These are phyloP conservation scores for Cercospora berteroae DNA, from an alignment of 2,329 filamentous ascomycete species.

Conservation along the genomic window DNA sequence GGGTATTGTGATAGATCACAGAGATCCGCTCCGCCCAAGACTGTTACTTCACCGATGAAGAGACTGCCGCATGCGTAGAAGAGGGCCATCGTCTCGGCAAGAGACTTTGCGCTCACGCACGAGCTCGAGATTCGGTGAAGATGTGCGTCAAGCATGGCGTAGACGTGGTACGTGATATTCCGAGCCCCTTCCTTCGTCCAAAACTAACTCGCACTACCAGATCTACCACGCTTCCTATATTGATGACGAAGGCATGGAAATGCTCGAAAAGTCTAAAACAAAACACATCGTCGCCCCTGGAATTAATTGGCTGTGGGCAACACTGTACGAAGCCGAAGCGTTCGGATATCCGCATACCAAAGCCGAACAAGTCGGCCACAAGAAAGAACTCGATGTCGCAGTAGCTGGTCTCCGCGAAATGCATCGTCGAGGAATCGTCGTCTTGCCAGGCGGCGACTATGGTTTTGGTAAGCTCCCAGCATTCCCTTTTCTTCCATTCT, in stretches of 20 bases:
- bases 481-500: not conserved
- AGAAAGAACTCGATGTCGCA: constrained; percentile 44
- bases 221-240: constrained; percentile 51
- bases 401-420: constrained; percentile 46
- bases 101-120: constrained; percentile 42
- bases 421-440: constrained; percentile 46
- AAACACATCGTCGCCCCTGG: constrained; percentile 46
- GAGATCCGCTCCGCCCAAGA: constrained; percentile 41
- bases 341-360: constrained; percentile 46
- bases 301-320: constrained; percentile 47
- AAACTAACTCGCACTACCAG: not conserved
- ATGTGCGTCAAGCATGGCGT: constrained; percentile 48
- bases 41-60: constrained; percentile 49
- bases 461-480: constrained; percentile 38
- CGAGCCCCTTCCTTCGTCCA: not conserved
- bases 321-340: constrained; percentile 40
- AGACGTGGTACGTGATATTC: constrained; percentile 48
- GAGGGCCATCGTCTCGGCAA: constrained; percentile 46
- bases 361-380: constrained; percentile 48
- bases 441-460: constrained; percentile 50
- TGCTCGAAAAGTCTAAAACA: constrained; percentile 43
- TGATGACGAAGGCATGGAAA: constrained; percentile 44
- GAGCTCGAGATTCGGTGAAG: constrained; percentile 47
- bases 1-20: constrained; percentile 30
- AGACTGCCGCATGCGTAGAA: constrained; percentile 50